These are phyloP conservation scores for Aspergillus avenaceus DNA, from an alignment of 495 filamentous ascomycete species.

Conservation along the genomic window DNA sequence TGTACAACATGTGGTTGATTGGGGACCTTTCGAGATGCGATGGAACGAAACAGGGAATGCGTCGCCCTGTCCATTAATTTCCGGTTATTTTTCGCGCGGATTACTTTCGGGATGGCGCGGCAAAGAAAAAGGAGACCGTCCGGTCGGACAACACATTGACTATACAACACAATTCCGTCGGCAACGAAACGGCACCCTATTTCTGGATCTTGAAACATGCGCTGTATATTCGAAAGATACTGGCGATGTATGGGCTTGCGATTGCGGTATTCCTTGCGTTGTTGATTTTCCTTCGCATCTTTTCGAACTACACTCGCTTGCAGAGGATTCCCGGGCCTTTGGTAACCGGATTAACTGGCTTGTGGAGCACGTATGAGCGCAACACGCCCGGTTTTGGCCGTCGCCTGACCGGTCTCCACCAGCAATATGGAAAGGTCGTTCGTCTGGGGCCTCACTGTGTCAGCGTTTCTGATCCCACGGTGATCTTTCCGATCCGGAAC, in stretches of 20 bases:
- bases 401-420: slow-evolving; percentile 32
- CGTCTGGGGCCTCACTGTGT: slow-evolving; percentile 54
- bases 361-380: slow-evolving; percentile 10
- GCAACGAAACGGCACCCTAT: neutral
- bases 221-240: neutral
- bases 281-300: neutral
- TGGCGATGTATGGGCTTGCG: slow-evolving; percentile 6
- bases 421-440: slow-evolving; percentile 49
- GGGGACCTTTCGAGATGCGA: neutral
- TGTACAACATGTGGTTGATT: neutral
- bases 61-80: neutral
- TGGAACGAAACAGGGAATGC: neutral
- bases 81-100: neutral
- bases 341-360: slow-evolving; percentile 4
- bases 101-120: slow-evolving; percentile 1
- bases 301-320: slow-evolving; percentile 16
- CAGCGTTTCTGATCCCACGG: slow-evolving; percentile 42
- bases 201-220: neutral
- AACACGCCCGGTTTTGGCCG: slow-evolving; percentile 4
- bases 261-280: slow-evolving; percentile 6
- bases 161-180: neutral
- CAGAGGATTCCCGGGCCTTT: slow-evolving; percentile 15
- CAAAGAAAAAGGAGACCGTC: neutral
- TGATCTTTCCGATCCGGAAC: slow-evolving; percentile 19
- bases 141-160: neutral